Evolutionary conservation across 352 stramenopile genomes (phyloP).

Genomic region (Phytophthora melonis): DNA sequence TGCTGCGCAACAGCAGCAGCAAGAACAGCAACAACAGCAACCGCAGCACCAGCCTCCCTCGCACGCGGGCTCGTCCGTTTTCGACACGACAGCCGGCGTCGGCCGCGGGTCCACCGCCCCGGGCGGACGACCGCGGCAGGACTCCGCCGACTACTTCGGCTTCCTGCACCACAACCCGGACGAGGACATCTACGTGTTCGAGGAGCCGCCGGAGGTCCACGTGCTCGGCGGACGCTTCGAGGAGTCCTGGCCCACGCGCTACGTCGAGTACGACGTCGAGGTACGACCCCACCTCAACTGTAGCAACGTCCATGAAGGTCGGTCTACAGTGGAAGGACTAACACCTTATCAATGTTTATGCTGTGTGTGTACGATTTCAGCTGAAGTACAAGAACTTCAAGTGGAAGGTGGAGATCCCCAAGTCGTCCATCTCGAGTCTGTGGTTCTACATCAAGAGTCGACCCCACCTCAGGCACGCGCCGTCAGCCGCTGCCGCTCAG

Average conservation of each 20-base stretch:
- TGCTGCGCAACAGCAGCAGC: slow-evolving; percentile 27
- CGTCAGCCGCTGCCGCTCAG: slow-evolving; percentile 26
- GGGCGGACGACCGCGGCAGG: slow-evolving; percentile 26
- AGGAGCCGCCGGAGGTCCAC: slow-evolving; percentile 65
- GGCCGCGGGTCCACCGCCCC: slow-evolving; percentile 40
- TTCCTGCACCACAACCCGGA: slow-evolving; percentile 68
- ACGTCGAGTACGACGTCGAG: slow-evolving; percentile 89
- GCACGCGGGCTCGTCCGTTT: slow-evolving; percentile 39
- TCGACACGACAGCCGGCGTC: slow-evolving; percentile 47
- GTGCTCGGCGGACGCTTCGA: slow-evolving; percentile 72
- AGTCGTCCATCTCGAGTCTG: slow-evolving; percentile 81
- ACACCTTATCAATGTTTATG: background rate
- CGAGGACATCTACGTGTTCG: slow-evolving; percentile 81
- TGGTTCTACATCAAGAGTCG: slow-evolving; percentile 91
- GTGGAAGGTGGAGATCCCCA: slow-evolving; percentile 89
- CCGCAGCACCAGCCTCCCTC: slow-evolving; percentile 6
- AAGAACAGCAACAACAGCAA: slow-evolving; percentile 5
- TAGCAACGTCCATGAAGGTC: too few relatives aligned
- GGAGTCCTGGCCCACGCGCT: slow-evolving; percentile 85
- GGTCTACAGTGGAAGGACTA: slow-evolving; percentile 50
- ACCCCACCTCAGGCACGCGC: slow-evolving; percentile 61
- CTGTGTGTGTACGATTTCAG: slow-evolving; percentile 24
- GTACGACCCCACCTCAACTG: slow-evolving; percentile 32
- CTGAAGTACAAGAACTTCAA: slow-evolving; percentile 79
- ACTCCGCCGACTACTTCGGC: slow-evolving; percentile 50